Evolutionary conservation across 108 stramenopile species (phyloP).

Genomic region (Discostella pseudostelligera): DNA sequence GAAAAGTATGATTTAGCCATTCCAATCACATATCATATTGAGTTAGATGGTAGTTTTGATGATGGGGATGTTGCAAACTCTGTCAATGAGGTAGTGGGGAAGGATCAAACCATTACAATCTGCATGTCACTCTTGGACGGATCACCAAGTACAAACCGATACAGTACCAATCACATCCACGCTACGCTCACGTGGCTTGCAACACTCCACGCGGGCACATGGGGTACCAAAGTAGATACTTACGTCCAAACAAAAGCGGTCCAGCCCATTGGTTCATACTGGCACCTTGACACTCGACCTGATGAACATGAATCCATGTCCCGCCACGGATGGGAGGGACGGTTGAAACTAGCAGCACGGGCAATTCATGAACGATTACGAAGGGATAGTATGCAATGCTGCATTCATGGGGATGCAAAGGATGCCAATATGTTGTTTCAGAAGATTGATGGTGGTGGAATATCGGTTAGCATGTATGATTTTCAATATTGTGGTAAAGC

Average conservation of each 20-base stretch:
- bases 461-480: conserved; percentile 56
- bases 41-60: conserved; percentile 29
- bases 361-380: conserved; percentile 68
- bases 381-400: conserved; percentile 62
- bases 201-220: conserved; percentile 62
- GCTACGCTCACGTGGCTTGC: conserved; percentile 60
- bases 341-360: conserved; percentile 61
- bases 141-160: background rate
- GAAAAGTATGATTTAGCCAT: conserved; percentile 16
- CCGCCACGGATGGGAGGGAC: conserved; percentile 61
- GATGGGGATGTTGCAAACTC: background rate
- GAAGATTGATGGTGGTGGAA: background rate
- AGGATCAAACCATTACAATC: conserved; percentile 22
- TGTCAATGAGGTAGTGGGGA: too few species aligned
- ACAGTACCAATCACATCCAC: background rate
- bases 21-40: conserved; percentile 51
- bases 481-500: conserved; percentile 79
- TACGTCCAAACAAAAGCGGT: conserved; percentile 27
- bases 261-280: conserved; percentile 63
- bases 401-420: conserved; percentile 75
- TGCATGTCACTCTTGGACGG: conserved; percentile 48
- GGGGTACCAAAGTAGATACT: conserved; percentile 43
- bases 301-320: conserved; percentile 70
- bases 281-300: conserved; percentile 77
- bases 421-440: conserved; percentile 65